Evolutionary conservation across 2,329 filamentous ascomycete genomes (phyloP).

Genomic region (Ophiosphaerella korrae): DNA sequence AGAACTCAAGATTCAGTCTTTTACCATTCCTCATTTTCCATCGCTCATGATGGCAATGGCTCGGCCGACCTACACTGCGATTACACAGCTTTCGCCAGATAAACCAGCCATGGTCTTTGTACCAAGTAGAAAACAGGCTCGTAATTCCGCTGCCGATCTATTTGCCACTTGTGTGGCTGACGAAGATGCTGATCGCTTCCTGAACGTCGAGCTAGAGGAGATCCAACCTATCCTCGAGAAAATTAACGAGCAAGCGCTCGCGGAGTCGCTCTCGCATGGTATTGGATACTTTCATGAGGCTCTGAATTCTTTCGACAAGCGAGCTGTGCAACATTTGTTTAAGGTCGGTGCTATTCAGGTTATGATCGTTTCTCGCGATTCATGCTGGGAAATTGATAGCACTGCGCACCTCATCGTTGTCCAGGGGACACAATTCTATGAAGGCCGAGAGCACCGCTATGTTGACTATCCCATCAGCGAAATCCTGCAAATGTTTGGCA

Average conservation of each 20-base stretch:
- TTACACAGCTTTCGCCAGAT: conserved; percentile 84
- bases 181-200: conserved; percentile 90
- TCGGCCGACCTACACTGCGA: conserved; percentile 86
- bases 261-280: conserved; percentile 88
- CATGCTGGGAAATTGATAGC: conserved; percentile 92
- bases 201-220: conserved; percentile 82
- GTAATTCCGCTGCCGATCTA: conserved; percentile 83
- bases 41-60: conserved; percentile 99
- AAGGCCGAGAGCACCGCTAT: conserved; percentile 95
- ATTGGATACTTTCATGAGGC: conserved; percentile 98
- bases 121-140: conserved; percentile 89
- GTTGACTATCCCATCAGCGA: conserved; percentile 95
- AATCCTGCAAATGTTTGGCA: conserved; percentile 97
- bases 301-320: conserved; percentile 83
- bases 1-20: conserved; percentile 93
- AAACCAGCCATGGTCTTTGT: conserved; percentile 93
- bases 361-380: conserved; percentile 80
- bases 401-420: conserved; percentile 90
- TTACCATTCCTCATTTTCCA: conserved; percentile 93
- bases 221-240: conserved; percentile 80
- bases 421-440: conserved; percentile 98
- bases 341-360: conserved; percentile 88
- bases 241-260: conserved; percentile 83
- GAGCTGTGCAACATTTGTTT: conserved; percentile 91
- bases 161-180: conserved; percentile 86